Evolutionary conservation across 139 green algal genomes (phyloP), one percentile per base, ranked within the genome.

Genomic region (Closterium sp.): DNA sequence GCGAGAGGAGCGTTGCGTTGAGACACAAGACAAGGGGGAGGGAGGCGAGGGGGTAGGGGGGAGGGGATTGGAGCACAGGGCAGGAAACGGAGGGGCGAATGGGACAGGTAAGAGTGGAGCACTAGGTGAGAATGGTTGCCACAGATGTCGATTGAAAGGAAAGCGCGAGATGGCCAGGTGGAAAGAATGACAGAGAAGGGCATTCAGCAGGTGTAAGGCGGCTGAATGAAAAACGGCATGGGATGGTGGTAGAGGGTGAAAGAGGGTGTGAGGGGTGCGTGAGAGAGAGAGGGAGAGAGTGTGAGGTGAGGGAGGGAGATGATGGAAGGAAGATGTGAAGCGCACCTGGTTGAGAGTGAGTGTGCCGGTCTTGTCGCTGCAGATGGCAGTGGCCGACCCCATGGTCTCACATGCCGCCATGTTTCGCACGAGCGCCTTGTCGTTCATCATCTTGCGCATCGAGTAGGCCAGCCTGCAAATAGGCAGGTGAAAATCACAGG

Each of bases 381-480:
- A 99, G 92, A 99, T 99, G 91, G 97, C 96, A 16, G 97, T 99
- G 69, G 98, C 97, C 32, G 97, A 97, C 69, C 98, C 98, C 98
- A 99, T 99, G 34, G 98, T 99, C 93, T 99, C 98, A 35, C 96
- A 97, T 10, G 96, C 96, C 32, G 96, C 95, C 30, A 97, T 93
- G 38, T 97, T 94, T n/a, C 96, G 94, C 92, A 98, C 97, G 91
- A 98, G 97, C 89, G 97, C 97, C 93, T 99, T 98, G 94, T 99
- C 98, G 66, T 96, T 96, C 96, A 99, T 98, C 98, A 99, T 98
- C 92, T 98, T 98, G 85, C 96, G 95, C 97, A 99, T 99, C 10
- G 93, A 94, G 35, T 95, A 96, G 28, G 94, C 94, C 84, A 96
- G 87, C 21, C n/a, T 86, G 81, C 81, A n/a, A n/a, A n/a, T n/a